These are phyloP conservation scores for Mycosphaerelloides madeirae DNA, from an alignment of 2,329 filamentous ascomycete genomes.

Conservation along the genomic window DNA sequence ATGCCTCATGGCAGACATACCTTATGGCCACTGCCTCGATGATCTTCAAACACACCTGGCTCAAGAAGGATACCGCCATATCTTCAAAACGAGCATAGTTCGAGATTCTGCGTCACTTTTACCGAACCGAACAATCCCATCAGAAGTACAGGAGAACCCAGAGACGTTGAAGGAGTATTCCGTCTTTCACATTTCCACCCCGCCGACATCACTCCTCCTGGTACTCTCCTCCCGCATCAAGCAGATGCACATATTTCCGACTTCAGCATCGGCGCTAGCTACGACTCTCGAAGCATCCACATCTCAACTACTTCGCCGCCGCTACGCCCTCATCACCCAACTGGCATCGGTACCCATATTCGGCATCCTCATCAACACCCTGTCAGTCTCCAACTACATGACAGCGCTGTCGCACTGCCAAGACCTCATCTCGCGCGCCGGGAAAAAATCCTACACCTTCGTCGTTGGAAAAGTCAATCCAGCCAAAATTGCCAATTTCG, in stretches of 20 bases:
- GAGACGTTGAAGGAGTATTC: constrained; percentile 60
- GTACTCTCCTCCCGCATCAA: constrained; percentile 79
- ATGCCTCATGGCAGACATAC: constrained; percentile 84
- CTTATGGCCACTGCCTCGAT: constrained; percentile 71
- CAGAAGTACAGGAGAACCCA: constrained; percentile 41
- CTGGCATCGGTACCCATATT: constrained; percentile 79
- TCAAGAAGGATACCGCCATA: constrained; percentile 61
- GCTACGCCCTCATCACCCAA: constrained; percentile 79
- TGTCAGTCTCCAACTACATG: constrained; percentile 87
- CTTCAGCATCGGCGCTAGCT: constrained; percentile 33
- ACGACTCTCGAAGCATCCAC: constrained; percentile 47
- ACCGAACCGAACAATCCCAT: constrained; percentile 73
- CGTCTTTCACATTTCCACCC: constrained; percentile 79
- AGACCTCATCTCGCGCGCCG: constrained; percentile 66
- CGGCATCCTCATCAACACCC: constrained; percentile 91
- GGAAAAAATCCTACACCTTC: constrained; percentile 93
- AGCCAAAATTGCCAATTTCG: constrained; percentile 93
- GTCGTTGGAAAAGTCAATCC: constrained; percentile 96
- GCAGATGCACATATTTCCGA: constrained; percentile 72
- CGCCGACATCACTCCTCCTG: constrained; percentile 76
- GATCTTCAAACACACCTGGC: constrained; percentile 52
- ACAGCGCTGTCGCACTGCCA: constrained; percentile 71
- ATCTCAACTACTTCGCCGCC: constrained; percentile 64
- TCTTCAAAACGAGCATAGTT: constrained; percentile 67
- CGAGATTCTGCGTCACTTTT: constrained; percentile 75